A percentile compares a stretch with the other conserved stretches of the same genome.
Evolutionary conservation across 345 rosid genomes (phyloP).

Genomic region (Pistacia vera): DNA sequence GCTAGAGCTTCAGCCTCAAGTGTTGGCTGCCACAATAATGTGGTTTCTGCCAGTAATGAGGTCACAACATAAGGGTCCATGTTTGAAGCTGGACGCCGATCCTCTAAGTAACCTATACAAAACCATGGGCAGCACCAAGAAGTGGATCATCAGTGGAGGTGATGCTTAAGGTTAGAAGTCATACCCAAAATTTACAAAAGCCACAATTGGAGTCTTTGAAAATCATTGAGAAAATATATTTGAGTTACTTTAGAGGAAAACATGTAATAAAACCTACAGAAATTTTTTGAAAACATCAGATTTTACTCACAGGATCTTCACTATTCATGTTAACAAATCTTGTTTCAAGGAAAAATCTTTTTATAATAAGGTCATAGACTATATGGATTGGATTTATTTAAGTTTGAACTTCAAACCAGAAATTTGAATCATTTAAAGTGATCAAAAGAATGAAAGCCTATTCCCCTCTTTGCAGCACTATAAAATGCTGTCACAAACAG

Average conservation of each 20-base stretch:
- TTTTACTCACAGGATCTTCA: neutral
- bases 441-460: neutral
- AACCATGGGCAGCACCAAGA: constrained; percentile 10
- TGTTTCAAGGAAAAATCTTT: neutral
- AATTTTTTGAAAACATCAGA: constrained; percentile 6
- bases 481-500: neutral
- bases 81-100: constrained; percentile 91
- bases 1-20: constrained; percentile 87
- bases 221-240: no score
- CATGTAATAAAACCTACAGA: neutral
- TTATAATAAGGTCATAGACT: neutral
- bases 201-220: neutral
- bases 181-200: neutral
- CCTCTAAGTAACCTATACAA: constrained; percentile 80
- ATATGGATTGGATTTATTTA: neutral
- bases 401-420: neutral
- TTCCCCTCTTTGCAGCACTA: neutral
- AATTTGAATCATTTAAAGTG: no score
- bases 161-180: neutral
- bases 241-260: neutral
- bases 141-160: constrained; percentile 15
- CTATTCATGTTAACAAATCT: neutral
- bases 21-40: constrained; percentile 80
- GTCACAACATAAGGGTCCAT: constrained; percentile 92
- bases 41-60: constrained; percentile 68